Conservation (phyloP, 768 basidiomycete species). For the Terana coerulea region DNA sequence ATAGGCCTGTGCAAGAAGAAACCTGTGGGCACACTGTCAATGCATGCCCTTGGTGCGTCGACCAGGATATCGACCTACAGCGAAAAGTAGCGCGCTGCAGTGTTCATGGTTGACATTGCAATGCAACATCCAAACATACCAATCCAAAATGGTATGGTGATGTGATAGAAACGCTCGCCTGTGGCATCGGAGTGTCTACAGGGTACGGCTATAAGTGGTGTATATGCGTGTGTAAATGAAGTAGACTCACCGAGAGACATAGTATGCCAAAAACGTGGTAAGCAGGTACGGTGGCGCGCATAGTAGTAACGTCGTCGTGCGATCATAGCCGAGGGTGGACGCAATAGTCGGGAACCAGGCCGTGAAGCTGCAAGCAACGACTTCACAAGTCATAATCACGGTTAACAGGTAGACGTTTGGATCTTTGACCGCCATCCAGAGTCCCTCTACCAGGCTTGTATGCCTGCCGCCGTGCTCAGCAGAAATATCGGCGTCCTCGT, state of each 20-base stretch:
- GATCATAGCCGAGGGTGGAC: constrained; percentile 62
- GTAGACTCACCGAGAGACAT: constrained; percentile 41
- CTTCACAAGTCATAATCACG: constrained; percentile 48
- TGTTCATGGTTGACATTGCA: constrained; percentile 59
- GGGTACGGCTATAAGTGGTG: background rate
- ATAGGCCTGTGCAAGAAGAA: constrained; percentile 73
- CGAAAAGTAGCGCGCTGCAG: constrained; percentile 58
- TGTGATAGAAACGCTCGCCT: constrained; percentile 74
- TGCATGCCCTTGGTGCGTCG: background rate
- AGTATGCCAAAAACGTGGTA: constrained; percentile 52
- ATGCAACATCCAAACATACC: constrained; percentile 69
- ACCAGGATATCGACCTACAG: constrained; percentile 37
- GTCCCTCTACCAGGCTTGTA: constrained; percentile 35
- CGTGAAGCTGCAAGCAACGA: constrained; percentile 67
- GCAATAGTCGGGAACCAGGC: constrained; percentile 77
- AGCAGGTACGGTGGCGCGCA: constrained; percentile 77
- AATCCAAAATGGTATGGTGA: constrained; percentile 43
- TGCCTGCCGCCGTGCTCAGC: constrained; percentile 35
- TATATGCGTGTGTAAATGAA: background rate
- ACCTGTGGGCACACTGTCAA: constrained; percentile 41
- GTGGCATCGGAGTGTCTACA: constrained; percentile 65
- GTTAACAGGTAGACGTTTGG: constrained; percentile 84
- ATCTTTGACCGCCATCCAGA: constrained; percentile 63
- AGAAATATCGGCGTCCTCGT: constrained; percentile 55
- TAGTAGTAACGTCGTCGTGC: constrained; percentile 61